phyloP scores from a whole-genome alignment of 495 filamentous ascomycete genomes.

The Neurospora tetrasperma region DNA sequence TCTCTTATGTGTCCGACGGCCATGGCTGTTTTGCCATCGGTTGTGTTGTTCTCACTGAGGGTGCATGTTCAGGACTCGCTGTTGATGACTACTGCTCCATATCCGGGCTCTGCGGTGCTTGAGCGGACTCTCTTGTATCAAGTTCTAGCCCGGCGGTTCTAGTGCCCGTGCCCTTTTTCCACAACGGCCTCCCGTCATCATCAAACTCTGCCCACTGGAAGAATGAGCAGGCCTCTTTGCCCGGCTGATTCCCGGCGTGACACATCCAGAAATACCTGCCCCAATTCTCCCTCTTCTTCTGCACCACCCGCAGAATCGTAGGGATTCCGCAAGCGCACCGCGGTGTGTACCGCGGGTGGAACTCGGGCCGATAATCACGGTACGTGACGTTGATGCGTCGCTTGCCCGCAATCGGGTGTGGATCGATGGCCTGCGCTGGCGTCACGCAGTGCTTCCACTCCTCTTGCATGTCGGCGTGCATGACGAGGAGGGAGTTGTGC shows the following conservation, averaged over 20 bases:
- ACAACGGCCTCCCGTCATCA: constrained; percentile 70
- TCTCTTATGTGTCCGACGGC: background rate
- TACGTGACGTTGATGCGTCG: constrained; percentile 89
- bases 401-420: constrained; percentile 71
- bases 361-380: constrained; percentile 65
- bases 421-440: constrained; percentile 62
- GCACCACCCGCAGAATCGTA: constrained; percentile 66
- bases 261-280: constrained; percentile 96
- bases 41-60: background rate
- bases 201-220: constrained; percentile 90
- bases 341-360: constrained; percentile 63
- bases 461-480: constrained; percentile 90
- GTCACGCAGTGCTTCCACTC: constrained; percentile 72
- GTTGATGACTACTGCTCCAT: background rate
- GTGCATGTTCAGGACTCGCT: background rate
- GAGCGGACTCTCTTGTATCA: background rate
- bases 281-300: constrained; percentile 59
- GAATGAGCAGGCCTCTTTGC: constrained; percentile 65
- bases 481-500: constrained; percentile 85
- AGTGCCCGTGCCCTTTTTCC: constrained; percentile 26
- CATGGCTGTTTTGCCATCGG: background rate
- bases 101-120: background rate
- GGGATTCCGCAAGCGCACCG: constrained; percentile 57
- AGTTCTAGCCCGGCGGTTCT: background rate
- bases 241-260: constrained; percentile 63